Percentiles rank a stretch among this genome's conserved stretches.
Conservation (phyloP, 202 grass and related monocot species). For the Bolboschoenoplectus hybrid region DNA sequence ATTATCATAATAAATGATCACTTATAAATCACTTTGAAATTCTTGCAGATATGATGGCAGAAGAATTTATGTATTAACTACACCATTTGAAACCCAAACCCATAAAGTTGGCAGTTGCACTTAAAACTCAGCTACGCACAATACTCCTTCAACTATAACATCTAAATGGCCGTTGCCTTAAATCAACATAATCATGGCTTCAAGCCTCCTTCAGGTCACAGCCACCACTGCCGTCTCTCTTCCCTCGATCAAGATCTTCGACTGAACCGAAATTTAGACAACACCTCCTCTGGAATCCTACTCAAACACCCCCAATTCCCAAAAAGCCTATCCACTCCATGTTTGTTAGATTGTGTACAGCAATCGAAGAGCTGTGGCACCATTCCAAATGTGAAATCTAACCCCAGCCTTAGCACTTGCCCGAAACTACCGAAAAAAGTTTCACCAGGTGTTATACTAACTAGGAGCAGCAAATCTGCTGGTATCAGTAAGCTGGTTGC, state of each 20-base stretch:
- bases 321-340: conserved; percentile 73
- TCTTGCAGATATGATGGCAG: conserved; percentile 18
- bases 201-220: conserved; percentile 46
- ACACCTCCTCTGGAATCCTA: conserved; percentile 36
- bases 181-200: conserved; percentile 49
- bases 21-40: conserved; percentile 8
- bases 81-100: conserved; percentile 33
- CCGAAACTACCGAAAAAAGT: conserved; percentile 25
- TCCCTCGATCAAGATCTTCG: conserved; percentile 60
- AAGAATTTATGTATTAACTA: conserved; percentile 27
- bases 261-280: conserved; percentile 37
- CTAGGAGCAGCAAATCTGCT: conserved; percentile 47
- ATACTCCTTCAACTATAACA: conserved; percentile 27
- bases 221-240: conserved; percentile 56
- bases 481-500: conserved; percentile 61
- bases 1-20: not conserved
- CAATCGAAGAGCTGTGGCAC: conserved; percentile 19
- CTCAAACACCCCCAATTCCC: conserved; percentile 47
- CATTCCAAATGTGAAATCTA: conserved; percentile 24
- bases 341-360: conserved; percentile 51
- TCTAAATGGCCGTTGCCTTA: conserved; percentile 32
- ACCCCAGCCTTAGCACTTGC: conserved; percentile 37
- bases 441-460: conserved; percentile 49
- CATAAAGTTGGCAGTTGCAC: conserved; percentile 34
- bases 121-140: conserved; percentile 18